Evolutionary conservation across 2,329 filamentous ascomycete species (phyloP).

Genomic region (Dendryphion nanum): DNA sequence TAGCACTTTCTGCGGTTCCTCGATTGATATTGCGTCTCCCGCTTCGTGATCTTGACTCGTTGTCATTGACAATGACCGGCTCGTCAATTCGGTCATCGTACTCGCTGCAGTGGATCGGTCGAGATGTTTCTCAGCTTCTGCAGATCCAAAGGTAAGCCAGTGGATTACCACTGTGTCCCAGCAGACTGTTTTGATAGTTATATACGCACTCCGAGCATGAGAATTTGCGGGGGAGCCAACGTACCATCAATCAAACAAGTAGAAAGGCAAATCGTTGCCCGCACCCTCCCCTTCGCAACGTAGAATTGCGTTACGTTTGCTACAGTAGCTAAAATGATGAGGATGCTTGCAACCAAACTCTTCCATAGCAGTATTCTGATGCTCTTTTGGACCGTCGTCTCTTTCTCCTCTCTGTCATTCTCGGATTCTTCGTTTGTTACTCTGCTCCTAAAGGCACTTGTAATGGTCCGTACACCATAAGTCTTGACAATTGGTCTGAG

Average conservation of each 20-base stretch:
- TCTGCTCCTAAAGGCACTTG: neutral
- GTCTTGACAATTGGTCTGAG: constrained; percentile 22
- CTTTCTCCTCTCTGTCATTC: neutral
- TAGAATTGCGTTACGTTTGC: constrained; percentile 38
- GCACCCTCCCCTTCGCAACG: constrained; percentile 22
- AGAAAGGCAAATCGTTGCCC: constrained; percentile 40
- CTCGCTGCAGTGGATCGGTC: no score
- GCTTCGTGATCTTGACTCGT: no score
- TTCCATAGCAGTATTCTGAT: constrained; percentile 25
- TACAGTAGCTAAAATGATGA: constrained; percentile 37
- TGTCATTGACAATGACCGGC: no score
- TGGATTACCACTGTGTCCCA: constrained; percentile 28
- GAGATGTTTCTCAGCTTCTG: constrained; percentile 19
- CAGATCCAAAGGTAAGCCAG: constrained; percentile 29
- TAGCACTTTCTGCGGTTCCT: no score
- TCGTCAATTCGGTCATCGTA: no score
- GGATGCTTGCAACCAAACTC: constrained; percentile 27
- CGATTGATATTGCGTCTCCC: no score
- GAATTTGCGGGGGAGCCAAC: neutral
- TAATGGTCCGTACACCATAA: constrained; percentile 1
- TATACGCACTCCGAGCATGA: constrained; percentile 2
- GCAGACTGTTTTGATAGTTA: constrained; percentile 11
- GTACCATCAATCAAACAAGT: constrained; percentile 25
- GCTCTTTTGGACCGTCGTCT: constrained; percentile 14
- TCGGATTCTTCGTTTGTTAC: neutral